A percentile compares a stretch with the other conserved stretches of the same genome.
Evolutionary conservation across 1,139 yeast species (phyloP).

Genomic region (Pichia sp.): DNA sequence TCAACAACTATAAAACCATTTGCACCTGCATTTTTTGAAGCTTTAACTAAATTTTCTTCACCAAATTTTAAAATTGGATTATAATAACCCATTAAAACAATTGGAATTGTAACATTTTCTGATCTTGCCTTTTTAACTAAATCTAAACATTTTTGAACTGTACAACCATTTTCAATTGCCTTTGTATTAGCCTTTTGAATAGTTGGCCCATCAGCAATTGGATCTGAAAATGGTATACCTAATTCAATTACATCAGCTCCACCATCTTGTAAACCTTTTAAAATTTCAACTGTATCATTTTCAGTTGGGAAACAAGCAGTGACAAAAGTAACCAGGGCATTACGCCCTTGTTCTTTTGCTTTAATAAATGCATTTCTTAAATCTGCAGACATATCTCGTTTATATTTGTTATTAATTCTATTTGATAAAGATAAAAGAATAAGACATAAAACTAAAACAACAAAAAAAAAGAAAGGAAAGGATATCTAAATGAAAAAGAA

Average conservation of each 20-base stretch:
- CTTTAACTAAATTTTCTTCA: constrained; percentile 72
- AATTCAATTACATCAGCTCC: constrained; percentile 94
- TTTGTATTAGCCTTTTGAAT: constrained; percentile 79
- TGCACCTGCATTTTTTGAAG: constrained; percentile 81
- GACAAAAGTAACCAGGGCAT: constrained; percentile 84
- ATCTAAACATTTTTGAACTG: constrained; percentile 61
- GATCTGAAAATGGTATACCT: constrained; percentile 97
- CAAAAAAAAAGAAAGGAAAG: too few species aligned
- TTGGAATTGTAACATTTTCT: constrained; percentile 80
- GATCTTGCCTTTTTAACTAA: constrained; percentile 69
- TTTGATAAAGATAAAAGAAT: not conserved
- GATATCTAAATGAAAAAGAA: too few species aligned
- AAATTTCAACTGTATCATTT: constrained; percentile 79
- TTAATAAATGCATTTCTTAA: constrained; percentile 64
- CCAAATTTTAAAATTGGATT: constrained; percentile 90
- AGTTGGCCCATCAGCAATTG: constrained; percentile 97
- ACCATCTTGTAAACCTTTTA: constrained; percentile 85
- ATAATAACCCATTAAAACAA: constrained; percentile 94
- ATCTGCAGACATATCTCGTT: constrained; percentile 51
- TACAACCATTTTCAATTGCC: constrained; percentile 77
- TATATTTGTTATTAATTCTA: not conserved
- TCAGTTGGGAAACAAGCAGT: constrained; percentile 92
- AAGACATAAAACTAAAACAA: too few species aligned
- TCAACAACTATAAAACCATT: constrained; percentile 93
- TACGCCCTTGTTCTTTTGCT: constrained; percentile 70